These are phyloP conservation scores for Apiotrichum akiyoshidainum DNA, from an alignment of 1,284 basidiomycete species.

Conservation along the genomic window DNA sequence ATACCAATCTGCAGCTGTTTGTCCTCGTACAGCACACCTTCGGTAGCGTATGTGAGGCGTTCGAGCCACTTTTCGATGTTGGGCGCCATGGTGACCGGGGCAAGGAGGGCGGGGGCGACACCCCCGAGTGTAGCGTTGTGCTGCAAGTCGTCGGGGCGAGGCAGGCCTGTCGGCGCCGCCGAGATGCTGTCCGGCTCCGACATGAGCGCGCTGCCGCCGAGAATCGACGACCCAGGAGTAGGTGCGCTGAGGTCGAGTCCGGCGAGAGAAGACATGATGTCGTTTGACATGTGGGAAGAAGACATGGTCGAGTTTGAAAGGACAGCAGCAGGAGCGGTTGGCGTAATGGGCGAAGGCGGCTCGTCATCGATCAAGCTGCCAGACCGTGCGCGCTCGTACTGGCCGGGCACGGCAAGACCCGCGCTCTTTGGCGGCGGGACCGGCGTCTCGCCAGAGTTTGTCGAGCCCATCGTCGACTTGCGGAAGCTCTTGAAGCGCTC, in stretches of 20 bases:
- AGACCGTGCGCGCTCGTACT: not conserved
- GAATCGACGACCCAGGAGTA: conserved; percentile 13
- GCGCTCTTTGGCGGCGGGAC: conserved; percentile 12
- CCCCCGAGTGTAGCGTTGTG: conserved; percentile 43
- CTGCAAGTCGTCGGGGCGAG: conserved; percentile 18
- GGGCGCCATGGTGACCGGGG: conserved; percentile 59
- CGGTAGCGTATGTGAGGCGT: conserved; percentile 71
- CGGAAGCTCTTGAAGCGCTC: conserved; percentile 58
- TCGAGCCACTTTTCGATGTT: conserved; percentile 85
- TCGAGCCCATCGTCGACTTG: conserved; percentile 51
- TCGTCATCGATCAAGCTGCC: conserved; percentile 12
- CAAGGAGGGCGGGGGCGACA: conserved; percentile 50
- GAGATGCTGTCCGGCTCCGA: conserved; percentile 14
- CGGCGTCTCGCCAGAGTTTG: conserved; percentile 13
- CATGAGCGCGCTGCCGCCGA: not conserved
- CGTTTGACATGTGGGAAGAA: conserved; percentile 47
- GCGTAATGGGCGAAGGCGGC: conserved; percentile 40
- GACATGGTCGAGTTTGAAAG: too few relatives aligned
- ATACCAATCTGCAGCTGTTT: conserved; percentile 91
- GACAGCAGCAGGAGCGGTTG: too few relatives aligned
- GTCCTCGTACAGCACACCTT: conserved; percentile 95
- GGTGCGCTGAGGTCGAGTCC: conserved; percentile 68
- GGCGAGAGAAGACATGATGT: conserved; percentile 71
- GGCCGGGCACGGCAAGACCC: not conserved
- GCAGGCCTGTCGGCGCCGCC: conserved; percentile 2